These are phyloP conservation scores for Aspergillus melleus DNA, from an alignment of 2,329 filamentous ascomycete species.

Conservation along the genomic window DNA sequence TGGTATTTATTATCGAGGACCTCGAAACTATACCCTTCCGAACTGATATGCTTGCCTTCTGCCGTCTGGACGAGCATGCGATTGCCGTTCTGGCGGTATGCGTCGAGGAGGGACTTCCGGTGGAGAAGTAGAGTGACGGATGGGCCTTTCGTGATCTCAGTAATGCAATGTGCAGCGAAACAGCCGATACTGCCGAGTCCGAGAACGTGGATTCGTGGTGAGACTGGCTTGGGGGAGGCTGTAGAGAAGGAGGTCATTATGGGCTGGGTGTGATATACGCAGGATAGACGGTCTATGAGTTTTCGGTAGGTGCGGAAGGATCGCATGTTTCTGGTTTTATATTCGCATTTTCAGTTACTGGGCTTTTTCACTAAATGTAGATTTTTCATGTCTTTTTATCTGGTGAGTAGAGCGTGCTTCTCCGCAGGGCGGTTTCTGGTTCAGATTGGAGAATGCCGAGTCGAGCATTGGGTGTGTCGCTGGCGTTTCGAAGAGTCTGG, in stretches of 20 bases:
- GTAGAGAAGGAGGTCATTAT: neutral
- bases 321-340: neutral
- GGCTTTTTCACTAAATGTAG: too few species aligned
- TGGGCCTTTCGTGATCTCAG: conserved; percentile 58
- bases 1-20: neutral
- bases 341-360: too few species aligned
- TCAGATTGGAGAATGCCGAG: neutral
- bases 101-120: conserved; percentile 35
- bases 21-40: conserved; percentile 7
- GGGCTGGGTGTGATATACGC: neutral
- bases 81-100: conserved; percentile 19
- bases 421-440: neutral
- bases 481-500: too few species aligned
- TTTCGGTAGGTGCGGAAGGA: neutral
- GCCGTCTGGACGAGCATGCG: conserved; percentile 20
- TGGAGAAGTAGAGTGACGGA: conserved; percentile 77
- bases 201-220: conserved; percentile 57
- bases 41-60: neutral
- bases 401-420: neutral
- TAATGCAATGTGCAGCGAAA: conserved; percentile 71
- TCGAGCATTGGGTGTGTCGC: too few species aligned
- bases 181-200: conserved; percentile 76
- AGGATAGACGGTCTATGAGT: neutral
- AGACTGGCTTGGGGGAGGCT: neutral
- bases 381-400: too few species aligned